These are phyloP conservation scores for Tillandsia leiboldiana DNA, from an alignment of 176 grass and related monocot species.

Conservation along the genomic window DNA sequence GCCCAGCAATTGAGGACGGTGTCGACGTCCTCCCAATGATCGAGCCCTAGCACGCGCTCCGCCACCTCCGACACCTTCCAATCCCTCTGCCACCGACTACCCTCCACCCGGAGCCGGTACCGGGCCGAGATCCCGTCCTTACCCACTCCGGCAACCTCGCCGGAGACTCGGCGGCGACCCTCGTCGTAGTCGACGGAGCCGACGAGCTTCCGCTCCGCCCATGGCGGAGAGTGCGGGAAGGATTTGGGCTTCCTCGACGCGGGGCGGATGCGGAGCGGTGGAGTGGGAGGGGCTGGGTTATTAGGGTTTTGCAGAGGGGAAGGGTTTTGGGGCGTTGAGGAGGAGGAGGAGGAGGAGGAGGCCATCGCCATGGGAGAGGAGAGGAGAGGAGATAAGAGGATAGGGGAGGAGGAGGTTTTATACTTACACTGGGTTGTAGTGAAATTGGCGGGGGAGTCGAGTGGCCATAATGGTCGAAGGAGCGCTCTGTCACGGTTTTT, in stretches of 20 bases:
- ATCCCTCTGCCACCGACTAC: conserved; percentile 48
- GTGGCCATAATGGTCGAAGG: no score
- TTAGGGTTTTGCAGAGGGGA: conserved; percentile 3
- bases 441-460: no score
- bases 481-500: no score
- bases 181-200: conserved; percentile 76
- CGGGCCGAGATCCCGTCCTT: conserved; percentile 43
- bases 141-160: conserved; percentile 48
- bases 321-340: conserved; percentile 1
- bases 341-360: background rate
- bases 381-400: background rate
- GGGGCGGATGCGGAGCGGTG: conserved; percentile 22
- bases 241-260: conserved; percentile 7
- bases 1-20: conserved; percentile 76
- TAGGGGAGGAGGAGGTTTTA: background rate
- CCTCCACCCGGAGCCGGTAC: conserved; percentile 54
- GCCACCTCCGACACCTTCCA: conserved; percentile 78
- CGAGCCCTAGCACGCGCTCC: conserved; percentile 38
- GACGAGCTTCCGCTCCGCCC: conserved; percentile 49
- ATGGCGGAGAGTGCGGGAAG: conserved; percentile 21
- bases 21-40: conserved; percentile 55
- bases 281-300: conserved; percentile 6
- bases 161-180: conserved; percentile 36
- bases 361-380: background rate
- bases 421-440: background rate